A percentile compares a stretch with the other conserved stretches of the same genome.
Conservation (phyloP, 768 basidiomycete species). For the Pleurotus salmoneostramineus region DNA sequence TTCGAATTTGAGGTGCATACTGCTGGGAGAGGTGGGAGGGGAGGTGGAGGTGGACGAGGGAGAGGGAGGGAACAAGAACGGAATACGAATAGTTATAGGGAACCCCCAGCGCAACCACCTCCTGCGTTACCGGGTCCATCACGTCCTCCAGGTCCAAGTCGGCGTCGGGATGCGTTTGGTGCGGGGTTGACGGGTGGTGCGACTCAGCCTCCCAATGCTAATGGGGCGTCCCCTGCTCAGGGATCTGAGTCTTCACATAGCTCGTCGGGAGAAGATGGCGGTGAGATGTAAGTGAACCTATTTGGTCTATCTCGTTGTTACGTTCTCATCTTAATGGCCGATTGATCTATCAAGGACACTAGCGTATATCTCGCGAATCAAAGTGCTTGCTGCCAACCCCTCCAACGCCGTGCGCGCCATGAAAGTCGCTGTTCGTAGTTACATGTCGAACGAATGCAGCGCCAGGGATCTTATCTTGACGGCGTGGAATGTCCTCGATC, state of each 20-base stretch:
- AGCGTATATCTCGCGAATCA: constrained; percentile 61
- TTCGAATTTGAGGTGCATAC: constrained; percentile 67
- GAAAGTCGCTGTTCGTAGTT: constrained; percentile 76
- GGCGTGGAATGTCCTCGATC: constrained; percentile 64
- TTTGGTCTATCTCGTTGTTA: neutral
- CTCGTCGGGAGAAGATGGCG: constrained; percentile 42
- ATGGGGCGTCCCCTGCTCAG: constrained; percentile 14
- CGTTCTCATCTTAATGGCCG: neutral
- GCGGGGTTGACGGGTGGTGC: constrained; percentile 44
- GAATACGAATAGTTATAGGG: constrained; percentile 18
- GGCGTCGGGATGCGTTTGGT: constrained; percentile 63
- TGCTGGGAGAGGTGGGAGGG: constrained; percentile 34
- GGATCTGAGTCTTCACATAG: constrained; percentile 22
- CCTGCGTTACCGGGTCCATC: constrained; percentile 15
- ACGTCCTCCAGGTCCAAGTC: constrained; percentile 26
- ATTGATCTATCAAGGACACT: constrained; percentile 39
- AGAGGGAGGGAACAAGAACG: constrained; percentile 42
- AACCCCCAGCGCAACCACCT: constrained; percentile 31
- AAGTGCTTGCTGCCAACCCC: constrained; percentile 53
- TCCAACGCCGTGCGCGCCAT: constrained; percentile 56
- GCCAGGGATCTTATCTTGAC: constrained; percentile 86
- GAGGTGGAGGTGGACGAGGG: constrained; percentile 37
- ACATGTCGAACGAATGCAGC: constrained; percentile 68
- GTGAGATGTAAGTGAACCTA: constrained; percentile 43
- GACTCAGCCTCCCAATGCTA: constrained; percentile 3